phyloP scores from a whole-genome alignment of 1,284 basidiomycete species.

The Cystobasidium slooffiae region DNA sequence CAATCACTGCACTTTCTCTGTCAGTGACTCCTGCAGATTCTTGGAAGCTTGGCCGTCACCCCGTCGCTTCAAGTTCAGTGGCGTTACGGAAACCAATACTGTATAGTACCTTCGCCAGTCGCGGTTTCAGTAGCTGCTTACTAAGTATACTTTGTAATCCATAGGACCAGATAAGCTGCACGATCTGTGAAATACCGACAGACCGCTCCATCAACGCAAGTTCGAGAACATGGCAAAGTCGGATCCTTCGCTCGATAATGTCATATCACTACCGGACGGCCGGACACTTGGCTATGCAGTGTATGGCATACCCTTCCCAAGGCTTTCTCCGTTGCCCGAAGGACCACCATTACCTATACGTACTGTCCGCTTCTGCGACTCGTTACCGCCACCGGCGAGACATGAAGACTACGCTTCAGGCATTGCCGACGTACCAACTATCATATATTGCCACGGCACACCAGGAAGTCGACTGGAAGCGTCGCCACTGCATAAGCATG shows the following conservation, averaged over 20 bases:
- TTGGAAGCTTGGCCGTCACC: too few relatives aligned
- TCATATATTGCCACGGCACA: conserved; percentile 37
- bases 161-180: too few relatives aligned
- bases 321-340: not conserved
- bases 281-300: conserved; percentile 12
- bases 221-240: not conserved
- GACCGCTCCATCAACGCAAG: not conserved
- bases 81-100: too few relatives aligned
- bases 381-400: not conserved
- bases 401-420: not conserved
- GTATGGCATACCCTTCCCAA: not conserved
- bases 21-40: too few relatives aligned
- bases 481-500: not conserved
- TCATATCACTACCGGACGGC: not conserved
- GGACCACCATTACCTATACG: not conserved
- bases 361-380: not conserved
- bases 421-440: conserved; percentile 1
- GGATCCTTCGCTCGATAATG: not conserved
- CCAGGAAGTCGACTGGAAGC: conserved; percentile 16
- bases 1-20: too few relatives aligned
- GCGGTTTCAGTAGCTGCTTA: too few relatives aligned
- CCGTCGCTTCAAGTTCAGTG: too few relatives aligned
- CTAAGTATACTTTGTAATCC: too few relatives aligned
- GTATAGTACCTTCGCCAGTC: too few relatives aligned
- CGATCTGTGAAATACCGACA: not conserved